Conservation (phyloP, 352 stramenopile genomes). For the Globisporangium viniferum region DNA sequence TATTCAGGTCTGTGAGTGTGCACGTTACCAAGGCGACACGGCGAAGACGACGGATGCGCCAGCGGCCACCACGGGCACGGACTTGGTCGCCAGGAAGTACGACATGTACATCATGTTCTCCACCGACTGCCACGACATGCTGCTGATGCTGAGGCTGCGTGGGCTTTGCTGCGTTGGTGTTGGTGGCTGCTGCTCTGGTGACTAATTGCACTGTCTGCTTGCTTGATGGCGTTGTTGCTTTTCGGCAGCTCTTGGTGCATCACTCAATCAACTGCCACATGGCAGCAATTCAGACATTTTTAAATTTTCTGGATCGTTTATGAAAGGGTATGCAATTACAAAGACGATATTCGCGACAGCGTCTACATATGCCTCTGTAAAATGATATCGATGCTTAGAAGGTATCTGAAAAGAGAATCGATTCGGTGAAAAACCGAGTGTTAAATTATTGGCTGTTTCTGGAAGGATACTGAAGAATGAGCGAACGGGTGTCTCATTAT, state of each 20-base stretch:
- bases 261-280: conserved; percentile 10
- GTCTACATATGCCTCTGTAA: too few relatives aligned
- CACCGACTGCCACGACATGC: conserved; percentile 60
- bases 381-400: too few relatives aligned
- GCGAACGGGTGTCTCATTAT: background rate
- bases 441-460: conserved; percentile 1
- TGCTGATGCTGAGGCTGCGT: background rate
- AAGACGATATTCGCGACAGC: too few relatives aligned
- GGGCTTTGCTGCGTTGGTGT: background rate
- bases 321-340: background rate
- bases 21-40: conserved; percentile 55
- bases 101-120: conserved; percentile 67
- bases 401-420: background rate
- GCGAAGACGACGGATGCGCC: conserved; percentile 65
- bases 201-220: background rate
- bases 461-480: background rate
- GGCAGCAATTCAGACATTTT: background rate
- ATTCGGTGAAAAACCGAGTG: background rate
- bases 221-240: background rate
- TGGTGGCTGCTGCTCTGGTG: background rate
- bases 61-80: conserved; percentile 58
- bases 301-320: background rate
- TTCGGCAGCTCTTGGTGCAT: background rate
- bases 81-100: conserved; percentile 60
- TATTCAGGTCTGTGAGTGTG: background rate